phyloP scores from a whole-genome alignment of 2,329 filamentous ascomycete species.

The Geosmithia flava region DNA sequence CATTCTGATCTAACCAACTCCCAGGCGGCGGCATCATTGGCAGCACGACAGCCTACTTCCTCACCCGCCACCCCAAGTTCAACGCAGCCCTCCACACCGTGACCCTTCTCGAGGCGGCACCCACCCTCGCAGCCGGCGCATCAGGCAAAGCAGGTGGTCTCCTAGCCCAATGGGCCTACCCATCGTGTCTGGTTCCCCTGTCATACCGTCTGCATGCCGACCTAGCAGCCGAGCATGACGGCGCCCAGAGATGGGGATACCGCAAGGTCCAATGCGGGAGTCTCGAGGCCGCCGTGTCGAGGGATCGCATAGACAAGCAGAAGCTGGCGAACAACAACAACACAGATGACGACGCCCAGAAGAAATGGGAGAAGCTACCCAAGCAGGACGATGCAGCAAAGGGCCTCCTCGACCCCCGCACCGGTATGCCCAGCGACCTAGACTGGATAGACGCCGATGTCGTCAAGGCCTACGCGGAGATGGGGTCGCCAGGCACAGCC shows the following conservation, averaged over 20 bases:
- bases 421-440: conserved; percentile 62
- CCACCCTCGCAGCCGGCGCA: conserved; percentile 75
- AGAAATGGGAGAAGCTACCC: conserved; percentile 48
- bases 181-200: conserved; percentile 67
- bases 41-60: conserved; percentile 79
- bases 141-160: conserved; percentile 92
- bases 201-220: conserved; percentile 76
- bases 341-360: conserved; percentile 14
- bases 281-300: conserved; percentile 26
- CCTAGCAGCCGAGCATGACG: conserved; percentile 72
- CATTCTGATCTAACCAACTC: background rate
- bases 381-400: conserved; percentile 42
- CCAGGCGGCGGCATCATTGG: conserved; percentile 87
- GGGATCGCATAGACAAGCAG: conserved; percentile 3
- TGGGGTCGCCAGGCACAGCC: conserved; percentile 55
- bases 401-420: conserved; percentile 26
- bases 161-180: conserved; percentile 86
- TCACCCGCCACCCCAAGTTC: conserved; percentile 76
- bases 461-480: conserved; percentile 62
- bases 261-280: conserved; percentile 63
- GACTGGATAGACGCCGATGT: conserved; percentile 70
- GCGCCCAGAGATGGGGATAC: conserved; percentile 76
- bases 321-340: conserved; percentile 18
- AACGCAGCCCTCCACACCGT: conserved; percentile 63
- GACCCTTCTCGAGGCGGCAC: conserved; percentile 75